Percentiles rank a stretch among this genome's conserved stretches.
Evolutionary conservation across 768 basidiomycete species (phyloP).

Genomic region (Ramaria sp.): DNA sequence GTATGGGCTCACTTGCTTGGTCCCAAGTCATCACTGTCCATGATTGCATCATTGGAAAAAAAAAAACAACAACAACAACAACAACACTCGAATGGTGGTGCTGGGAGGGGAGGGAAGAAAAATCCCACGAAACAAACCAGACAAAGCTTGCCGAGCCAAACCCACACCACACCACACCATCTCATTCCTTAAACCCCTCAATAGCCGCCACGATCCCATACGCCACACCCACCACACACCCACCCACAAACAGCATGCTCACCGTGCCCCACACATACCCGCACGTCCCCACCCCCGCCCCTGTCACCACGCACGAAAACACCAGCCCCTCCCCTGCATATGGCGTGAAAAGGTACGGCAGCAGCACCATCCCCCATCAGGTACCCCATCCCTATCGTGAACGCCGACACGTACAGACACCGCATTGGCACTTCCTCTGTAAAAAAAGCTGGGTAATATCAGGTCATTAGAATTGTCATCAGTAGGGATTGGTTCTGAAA

Average conservation of each 20-base stretch:
- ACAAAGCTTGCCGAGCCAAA: too few relatives aligned
- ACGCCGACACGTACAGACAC: slow-evolving; percentile 80
- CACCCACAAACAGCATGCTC: slow-evolving; percentile 82
- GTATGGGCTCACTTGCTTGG: too few relatives aligned
- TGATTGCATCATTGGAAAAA: too few relatives aligned
- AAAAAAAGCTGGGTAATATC: too few relatives aligned
- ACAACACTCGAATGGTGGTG: too few relatives aligned
- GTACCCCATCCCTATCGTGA: slow-evolving; percentile 94
- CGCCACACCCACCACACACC: slow-evolving; percentile 73
- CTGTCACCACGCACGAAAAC: slow-evolving; percentile 73
- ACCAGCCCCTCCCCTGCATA: slow-evolving; percentile 56
- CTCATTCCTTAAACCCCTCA: slow-evolving; percentile 23
- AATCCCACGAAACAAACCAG: too few relatives aligned
- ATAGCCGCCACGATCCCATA: slow-evolving; percentile 46
- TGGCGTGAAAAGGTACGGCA: slow-evolving; percentile 86
- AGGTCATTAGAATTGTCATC: too few relatives aligned
- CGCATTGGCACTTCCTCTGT: slow-evolving; percentile 81
- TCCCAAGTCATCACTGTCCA: too few relatives aligned
- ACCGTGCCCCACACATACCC: slow-evolving; percentile 84
- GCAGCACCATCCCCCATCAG: slow-evolving; percentile 87
- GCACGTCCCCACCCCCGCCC: slow-evolving; percentile 50
- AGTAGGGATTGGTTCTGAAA: too few relatives aligned
- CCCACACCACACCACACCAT: too few relatives aligned
- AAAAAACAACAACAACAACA: too few relatives aligned
- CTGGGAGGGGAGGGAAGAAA: too few relatives aligned